phyloP scores from a whole-genome alignment of 345 rosid species.

The Toxicodendron radicans region DNA sequence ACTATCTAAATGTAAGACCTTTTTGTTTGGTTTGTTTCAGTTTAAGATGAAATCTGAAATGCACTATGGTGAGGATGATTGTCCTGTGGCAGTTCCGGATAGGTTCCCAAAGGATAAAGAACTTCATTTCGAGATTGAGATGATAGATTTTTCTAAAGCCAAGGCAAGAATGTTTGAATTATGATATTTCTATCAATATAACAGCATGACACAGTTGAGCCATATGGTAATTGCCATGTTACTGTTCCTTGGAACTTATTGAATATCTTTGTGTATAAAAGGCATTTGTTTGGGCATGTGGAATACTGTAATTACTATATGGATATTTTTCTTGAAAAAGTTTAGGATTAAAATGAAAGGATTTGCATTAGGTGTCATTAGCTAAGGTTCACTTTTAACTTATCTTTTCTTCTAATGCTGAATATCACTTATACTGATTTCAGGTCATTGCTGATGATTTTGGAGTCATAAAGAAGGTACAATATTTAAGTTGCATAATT shows the following conservation, averaged over 20 bases:
- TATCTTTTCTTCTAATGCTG: slow-evolving; percentile 14
- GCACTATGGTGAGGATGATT: slow-evolving; percentile 90
- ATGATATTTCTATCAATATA: neutral
- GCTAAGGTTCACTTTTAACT: neutral
- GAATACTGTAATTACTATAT: neutral
- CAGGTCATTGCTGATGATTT: slow-evolving; percentile 91
- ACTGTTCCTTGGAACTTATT: slow-evolving; percentile 3
- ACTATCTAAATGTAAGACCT: neutral
- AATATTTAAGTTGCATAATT: neutral
- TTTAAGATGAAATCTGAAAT: slow-evolving; percentile 93
- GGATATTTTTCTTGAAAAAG: neutral
- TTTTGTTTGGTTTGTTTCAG: slow-evolving; percentile 37
- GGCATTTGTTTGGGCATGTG: neutral
- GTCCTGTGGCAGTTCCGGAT: slow-evolving; percentile 70
- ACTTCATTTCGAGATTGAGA: slow-evolving; percentile 95
- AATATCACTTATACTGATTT: slow-evolving; percentile 25
- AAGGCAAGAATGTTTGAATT: slow-evolving; percentile 52
- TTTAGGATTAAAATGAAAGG: neutral
- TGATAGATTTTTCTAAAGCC: slow-evolving; percentile 77
- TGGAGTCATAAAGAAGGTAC: slow-evolving; percentile 89
- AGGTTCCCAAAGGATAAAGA: slow-evolving; percentile 85
- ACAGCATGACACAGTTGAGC: neutral
- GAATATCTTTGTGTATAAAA: neutral
- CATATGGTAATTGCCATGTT: neutral
- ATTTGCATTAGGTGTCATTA: neutral